Evolutionary conservation across 2,329 filamentous ascomycete genomes (phyloP), one percentile per base, ranked within the genome.

Genomic region (Hansfordia pulvinata): DNA sequence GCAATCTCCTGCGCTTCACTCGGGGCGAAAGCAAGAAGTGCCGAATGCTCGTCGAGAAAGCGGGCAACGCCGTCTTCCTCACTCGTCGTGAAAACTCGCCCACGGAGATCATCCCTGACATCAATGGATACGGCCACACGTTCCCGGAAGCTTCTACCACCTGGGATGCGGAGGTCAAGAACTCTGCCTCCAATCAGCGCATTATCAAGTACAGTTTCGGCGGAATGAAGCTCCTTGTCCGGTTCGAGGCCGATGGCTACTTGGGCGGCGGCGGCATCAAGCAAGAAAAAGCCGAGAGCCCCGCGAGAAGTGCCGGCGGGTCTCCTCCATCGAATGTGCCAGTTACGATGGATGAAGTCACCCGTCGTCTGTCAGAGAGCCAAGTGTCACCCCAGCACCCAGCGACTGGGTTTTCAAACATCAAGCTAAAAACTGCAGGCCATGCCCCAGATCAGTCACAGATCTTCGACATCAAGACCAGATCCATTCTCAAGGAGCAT

Each of bases 81-180:
- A 45, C 75, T 9, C 66, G 76, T 1, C 58, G 66, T 13, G 73
- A 77, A 38, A 71, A 68, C 23, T 61, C 64, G 0, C 70, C 74
- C 0, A 62, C 45, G 1, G 69, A 76, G 35, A 41, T 56, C 0
- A 70, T 81, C 5, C 36, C 49, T 0, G 56, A 56, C n/a, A 49
- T 81, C 0, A 37, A 38, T 10, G 77, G 76, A 0, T 79, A 60
- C 36, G 75, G 76, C 0, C 74, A 81, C 36, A 61, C 68, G 0
- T 82, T 83, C 35, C 71, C 70, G 0, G 70, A 79, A 25, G 56
- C 58, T 1, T 74, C 79, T 39, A 82, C 77, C 0, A 68, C 58
- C 0, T 81, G 75, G 74, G 62, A 66, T 8, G 8, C 37, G 0
- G 58, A 57, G 1, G 62, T 71, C 1, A 58, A 54, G 23, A 54